Evolutionary conservation across 140 eudicot species (phyloP), one percentile per base, ranked within the genome.

Genomic region (Ambrosia hybrid): DNA sequence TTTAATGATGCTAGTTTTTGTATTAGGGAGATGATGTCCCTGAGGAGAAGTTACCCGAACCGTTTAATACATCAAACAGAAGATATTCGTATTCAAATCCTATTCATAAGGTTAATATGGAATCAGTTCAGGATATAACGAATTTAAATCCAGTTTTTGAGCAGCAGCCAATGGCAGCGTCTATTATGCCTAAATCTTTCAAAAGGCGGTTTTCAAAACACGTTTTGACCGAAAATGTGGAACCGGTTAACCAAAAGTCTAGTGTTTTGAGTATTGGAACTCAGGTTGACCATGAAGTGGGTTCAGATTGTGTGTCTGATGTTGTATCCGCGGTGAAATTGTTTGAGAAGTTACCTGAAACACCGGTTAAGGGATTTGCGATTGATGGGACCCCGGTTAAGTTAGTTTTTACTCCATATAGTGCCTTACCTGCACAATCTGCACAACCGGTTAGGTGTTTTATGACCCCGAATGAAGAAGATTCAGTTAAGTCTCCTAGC

Each of bases 21-120:
- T 30, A 68, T 56, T 73, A 91, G 91, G 86, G 74, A 17, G 88
- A 81, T 72, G 99, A 94, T 13, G 84, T 94, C 75, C 99, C 96
- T 1, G 95, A 84, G 76, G 96, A 71, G 48, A 57, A 36, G 41
- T 78, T 94, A 15, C 99, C 99, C 5, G 85, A 72, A 41, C 91
- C 91, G 34, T 87, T 90, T 71, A 77, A 75, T 70, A 76, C 33
- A 39, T 16, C 75, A 11, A 79, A 34, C 70, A 60, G 51, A 63
- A 60, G 51, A 63, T 52, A 61, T 17, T 45, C 16, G n/a, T 57
- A 34, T 53, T 61, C 73, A n/a, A 80, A 16, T 58, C 33, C 76
- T 3, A 21, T 56, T 5, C 52, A 15, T 41, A 57, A 64, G 8
- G 57, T 81, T 14, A 34, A 51, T 11, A 8, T 62, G 30, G 65